Evolutionary conservation across 2,329 filamentous ascomycete genomes (phyloP).

Genomic region (Trichoderma sp.): DNA sequence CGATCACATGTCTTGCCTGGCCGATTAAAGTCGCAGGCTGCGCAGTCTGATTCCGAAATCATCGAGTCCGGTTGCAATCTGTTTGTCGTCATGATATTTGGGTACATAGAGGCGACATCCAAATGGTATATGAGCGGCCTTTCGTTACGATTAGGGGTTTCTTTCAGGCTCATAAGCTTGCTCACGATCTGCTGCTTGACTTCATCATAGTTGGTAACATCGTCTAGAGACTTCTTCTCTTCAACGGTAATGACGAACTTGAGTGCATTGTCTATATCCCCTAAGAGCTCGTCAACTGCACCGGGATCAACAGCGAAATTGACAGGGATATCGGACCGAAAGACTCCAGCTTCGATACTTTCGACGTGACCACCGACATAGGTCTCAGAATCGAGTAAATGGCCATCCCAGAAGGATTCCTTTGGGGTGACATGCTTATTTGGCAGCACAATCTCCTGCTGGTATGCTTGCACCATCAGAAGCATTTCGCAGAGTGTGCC

Average conservation of each 20-base stretch:
- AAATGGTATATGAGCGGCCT: conserved; percentile 93
- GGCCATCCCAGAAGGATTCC: conserved; percentile 95
- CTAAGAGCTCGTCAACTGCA: conserved; percentile 84
- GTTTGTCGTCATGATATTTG: conserved; percentile 99
- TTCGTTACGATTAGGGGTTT: conserved; percentile 80
- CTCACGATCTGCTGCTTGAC: conserved; percentile 79
- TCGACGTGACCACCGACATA: conserved; percentile 99
- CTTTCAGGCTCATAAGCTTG: conserved; percentile 68
- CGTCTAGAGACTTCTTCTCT: conserved; percentile 77
- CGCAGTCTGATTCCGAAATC: conserved; percentile 94
- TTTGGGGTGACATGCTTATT: conserved; percentile 93
- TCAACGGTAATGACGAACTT: conserved; percentile 83
- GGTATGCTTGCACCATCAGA: conserved; percentile 96
- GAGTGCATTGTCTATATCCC: conserved; percentile 82
- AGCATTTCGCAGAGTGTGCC: conserved; percentile 99
- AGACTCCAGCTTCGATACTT: conserved; percentile 97
- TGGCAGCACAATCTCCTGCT: conserved; percentile 85
- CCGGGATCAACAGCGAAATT: conserved; percentile 87
- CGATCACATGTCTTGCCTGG: conserved; percentile 97
- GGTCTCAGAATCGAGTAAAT: conserved; percentile 92
- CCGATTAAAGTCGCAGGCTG: conserved; percentile 96
- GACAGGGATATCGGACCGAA: conserved; percentile 90
- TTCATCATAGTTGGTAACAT: conserved; percentile 78
- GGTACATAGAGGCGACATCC: conserved; percentile 99
- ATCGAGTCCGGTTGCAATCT: conserved; percentile 97